Evolutionary conservation across 352 stramenopile genomes (phyloP).

Genomic region (Phytophthora megakarya): DNA sequence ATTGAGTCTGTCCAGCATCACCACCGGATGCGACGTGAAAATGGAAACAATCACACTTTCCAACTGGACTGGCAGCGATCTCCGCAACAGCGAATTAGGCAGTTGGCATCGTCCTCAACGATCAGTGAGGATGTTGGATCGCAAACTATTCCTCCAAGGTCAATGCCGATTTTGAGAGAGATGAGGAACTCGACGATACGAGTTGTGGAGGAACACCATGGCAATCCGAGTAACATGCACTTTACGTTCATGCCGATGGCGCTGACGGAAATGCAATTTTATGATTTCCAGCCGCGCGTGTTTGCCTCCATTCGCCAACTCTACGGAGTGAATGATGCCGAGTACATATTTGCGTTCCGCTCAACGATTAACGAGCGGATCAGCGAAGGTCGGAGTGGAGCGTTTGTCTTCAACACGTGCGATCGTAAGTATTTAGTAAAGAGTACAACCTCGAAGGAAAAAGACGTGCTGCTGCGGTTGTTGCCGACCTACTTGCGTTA

Average conservation of each 20-base stretch:
- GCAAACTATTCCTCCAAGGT: constrained; percentile 37
- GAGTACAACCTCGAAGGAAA: constrained; percentile 81
- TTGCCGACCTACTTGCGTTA: constrained; percentile 86
- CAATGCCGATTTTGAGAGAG: constrained; percentile 31
- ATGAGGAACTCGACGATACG: constrained; percentile 65
- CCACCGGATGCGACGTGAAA: constrained; percentile 65
- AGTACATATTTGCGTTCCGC: constrained; percentile 83
- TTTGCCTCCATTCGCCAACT: constrained; percentile 80
- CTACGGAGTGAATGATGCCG: constrained; percentile 68
- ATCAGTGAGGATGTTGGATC: constrained; percentile 35
- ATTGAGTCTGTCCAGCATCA: constrained; percentile 86
- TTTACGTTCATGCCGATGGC: constrained; percentile 74
- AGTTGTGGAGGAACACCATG: constrained; percentile 60
- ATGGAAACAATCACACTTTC: constrained; percentile 84
- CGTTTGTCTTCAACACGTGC: constrained; percentile 91
- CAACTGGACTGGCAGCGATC: constrained; percentile 79
- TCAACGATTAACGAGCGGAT: constrained; percentile 89
- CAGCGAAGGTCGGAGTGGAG: constrained; percentile 85
- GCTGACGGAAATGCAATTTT: constrained; percentile 89
- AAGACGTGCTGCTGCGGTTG: constrained; percentile 77
- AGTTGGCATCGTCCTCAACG: constrained; percentile 54
- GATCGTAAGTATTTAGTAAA: constrained; percentile 93
- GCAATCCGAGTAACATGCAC: constrained; percentile 44
- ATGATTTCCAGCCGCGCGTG: constrained; percentile 81
- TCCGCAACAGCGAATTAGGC: constrained; percentile 54